phyloP scores from a whole-genome alignment of 129 eudicot species.

The Dittrichia graveolens region DNA sequence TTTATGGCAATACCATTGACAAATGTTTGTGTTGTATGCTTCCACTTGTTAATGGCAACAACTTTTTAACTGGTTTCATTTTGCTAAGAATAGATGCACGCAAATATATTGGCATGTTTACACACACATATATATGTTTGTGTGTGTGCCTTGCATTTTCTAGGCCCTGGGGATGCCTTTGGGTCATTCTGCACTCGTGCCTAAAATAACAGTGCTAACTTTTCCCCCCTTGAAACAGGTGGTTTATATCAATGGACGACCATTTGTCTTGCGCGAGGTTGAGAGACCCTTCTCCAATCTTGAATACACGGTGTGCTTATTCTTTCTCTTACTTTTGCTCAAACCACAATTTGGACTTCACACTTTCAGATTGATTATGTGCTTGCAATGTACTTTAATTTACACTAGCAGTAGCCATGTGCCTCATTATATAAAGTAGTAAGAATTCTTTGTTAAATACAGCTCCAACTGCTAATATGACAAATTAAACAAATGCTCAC shows the following conservation, averaged over 20 bases:
- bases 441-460: not conserved
- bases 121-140: not conserved
- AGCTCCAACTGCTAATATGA: not conserved
- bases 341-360: constrained; percentile 4
- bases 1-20: constrained; percentile 5
- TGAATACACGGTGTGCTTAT: constrained; percentile 85
- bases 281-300: constrained; percentile 98
- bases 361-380: constrained; percentile 20
- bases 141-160: too few species aligned
- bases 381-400: constrained; percentile 18
- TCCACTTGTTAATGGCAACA: constrained; percentile 6
- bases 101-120: not conserved
- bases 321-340: constrained; percentile 18
- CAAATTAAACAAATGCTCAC: not conserved
- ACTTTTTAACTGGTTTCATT: not conserved
- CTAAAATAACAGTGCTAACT: not conserved
- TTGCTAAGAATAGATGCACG: not conserved
- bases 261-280: constrained; percentile 97
- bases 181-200: too few species aligned
- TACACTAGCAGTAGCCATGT: not conserved
- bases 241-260: constrained; percentile 91
- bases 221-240: constrained; percentile 52
- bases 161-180: too few species aligned
- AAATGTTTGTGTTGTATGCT: constrained; percentile 7
- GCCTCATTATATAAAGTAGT: not conserved